These are phyloP conservation scores for Barnettozyma sucrosica DNA, from an alignment of 805 yeast species.

Conservation along the genomic window DNA sequence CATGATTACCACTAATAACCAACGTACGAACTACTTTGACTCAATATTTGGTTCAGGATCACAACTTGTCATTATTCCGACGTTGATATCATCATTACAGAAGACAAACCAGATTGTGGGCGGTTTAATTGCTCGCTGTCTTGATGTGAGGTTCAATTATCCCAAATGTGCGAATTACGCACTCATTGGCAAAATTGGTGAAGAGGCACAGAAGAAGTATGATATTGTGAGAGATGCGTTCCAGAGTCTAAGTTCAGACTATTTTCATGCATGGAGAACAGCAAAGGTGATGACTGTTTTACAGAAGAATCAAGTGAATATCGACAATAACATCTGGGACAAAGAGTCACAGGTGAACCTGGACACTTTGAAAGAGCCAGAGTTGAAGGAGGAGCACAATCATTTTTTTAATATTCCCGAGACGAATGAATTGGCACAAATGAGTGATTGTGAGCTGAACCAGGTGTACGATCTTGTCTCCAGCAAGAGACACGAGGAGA, in stretches of 20 bases:
- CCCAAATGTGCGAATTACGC: conserved; percentile 4
- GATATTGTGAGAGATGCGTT: conserved; percentile 30
- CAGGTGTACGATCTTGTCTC: conserved; percentile 14
- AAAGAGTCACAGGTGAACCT: conserved; percentile 18
- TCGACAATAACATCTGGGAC: conserved; percentile 27
- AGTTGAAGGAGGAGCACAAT: conserved; percentile 10
- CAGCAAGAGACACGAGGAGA: conserved; percentile 15
- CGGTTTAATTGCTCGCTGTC: conserved; percentile 24
- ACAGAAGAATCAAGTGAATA: conserved; percentile 29
- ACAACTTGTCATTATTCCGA: conserved; percentile 21
- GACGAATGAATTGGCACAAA: conserved; percentile 18
- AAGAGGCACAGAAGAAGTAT: conserved; percentile 24
- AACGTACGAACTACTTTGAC: conserved; percentile 23
- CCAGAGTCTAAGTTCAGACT: conserved; percentile 43
- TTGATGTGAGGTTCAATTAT: conserved; percentile 25
- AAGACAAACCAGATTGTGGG: conserved; percentile 16
- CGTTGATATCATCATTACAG: conserved; percentile 17
- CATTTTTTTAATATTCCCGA: conserved; percentile 23
- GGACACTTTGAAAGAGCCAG: conserved; percentile 12
- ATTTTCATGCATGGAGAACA: conserved; percentile 62
- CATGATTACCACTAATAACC: conserved; percentile 21
- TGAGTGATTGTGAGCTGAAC: conserved; percentile 21
- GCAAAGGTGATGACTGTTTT: conserved; percentile 44
- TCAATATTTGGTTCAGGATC: conserved; percentile 22
- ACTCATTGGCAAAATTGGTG: conserved; percentile 17